Base-by-base conservation (phyloP, 2,329 filamentous ascomycete species). In the Colletotrichum filicis region DNA sequence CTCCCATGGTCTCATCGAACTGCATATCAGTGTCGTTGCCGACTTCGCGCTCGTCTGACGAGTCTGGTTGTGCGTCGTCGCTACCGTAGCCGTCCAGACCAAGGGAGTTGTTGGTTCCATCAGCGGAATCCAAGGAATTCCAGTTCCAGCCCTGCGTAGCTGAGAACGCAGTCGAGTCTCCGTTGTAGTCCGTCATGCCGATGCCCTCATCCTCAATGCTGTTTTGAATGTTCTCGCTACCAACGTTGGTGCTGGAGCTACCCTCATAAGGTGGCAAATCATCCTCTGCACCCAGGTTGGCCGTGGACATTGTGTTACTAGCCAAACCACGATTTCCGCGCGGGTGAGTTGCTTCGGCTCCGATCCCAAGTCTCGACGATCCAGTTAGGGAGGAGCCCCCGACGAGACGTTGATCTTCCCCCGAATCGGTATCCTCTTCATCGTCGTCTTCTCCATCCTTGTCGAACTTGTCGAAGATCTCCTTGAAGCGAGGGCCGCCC, bases 391-490 rank as follows among this genome's bases (percentile, higher is more conserved):
- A 96, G 91, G 91, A 95, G 91, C 88, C 87, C 84, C 84, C 92
- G 92, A 88, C 94, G 93, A 95, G 93, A 90, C 93, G 92, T 91
- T 87, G 91, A 85, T 90, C 94, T 92, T 97, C 94, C 93, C 94
- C 94, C 92, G 85, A 82, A 62, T 90, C 89, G 66, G 82, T 80
- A 7, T 79, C 80, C 58, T 88, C 87, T 64, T 82, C 87, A 75
- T 87, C 86, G 64, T 77, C 76, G 11, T 78, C 86, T 75, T 84
- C 85, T 62, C 83, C 80, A 30, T 82, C 83, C 73, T 88, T 87
- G 75, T 88, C 87, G 78, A 89, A 93, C 68, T 88, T 86, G 65
- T 92, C 89, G 66, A 94, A 86, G 62, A 98, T 91, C 76, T 92
- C 86, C 76, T 92, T 89, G 73, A 98, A 92, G 64, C 89, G 89